Percentiles rank a stretch among this genome's conserved stretches.
Evolutionary conservation across 139 green algal genomes (phyloP).

Genomic region (Marvania coccoides): DNA sequence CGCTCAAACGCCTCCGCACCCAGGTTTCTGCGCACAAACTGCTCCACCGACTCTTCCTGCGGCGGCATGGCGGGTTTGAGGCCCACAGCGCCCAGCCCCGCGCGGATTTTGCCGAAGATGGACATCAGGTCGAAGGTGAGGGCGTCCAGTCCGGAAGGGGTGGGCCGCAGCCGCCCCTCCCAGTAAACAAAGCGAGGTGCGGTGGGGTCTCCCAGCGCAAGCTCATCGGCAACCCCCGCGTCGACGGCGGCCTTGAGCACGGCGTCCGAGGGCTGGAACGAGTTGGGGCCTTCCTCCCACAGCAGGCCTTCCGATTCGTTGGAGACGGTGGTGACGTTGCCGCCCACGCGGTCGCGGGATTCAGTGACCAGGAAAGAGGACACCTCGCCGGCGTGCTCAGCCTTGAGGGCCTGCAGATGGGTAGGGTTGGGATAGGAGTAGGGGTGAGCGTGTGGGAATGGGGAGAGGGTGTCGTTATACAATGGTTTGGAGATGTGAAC

Average conservation of each 20-base stretch:
- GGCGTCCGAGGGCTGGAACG: constrained; percentile 91
- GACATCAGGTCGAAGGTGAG: constrained; percentile 91
- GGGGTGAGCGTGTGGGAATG: background rate
- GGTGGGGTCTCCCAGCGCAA: constrained; percentile 91
- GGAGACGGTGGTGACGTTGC: constrained; percentile 89
- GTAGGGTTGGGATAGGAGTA: background rate
- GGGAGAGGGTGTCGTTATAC: no score
- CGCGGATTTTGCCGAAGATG: constrained; percentile 85
- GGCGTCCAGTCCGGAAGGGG: constrained; percentile 74
- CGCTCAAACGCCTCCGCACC: constrained; percentile 92
- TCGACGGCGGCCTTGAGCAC: constrained; percentile 91
- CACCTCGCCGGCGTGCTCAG: constrained; percentile 45
- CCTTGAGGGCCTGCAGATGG: constrained; percentile 47
- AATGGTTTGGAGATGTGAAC: background rate
- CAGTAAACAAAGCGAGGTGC: constrained; percentile 94
- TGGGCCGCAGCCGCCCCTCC: constrained; percentile 78
- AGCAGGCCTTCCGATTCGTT: constrained; percentile 67
- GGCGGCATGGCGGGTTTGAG: constrained; percentile 58
- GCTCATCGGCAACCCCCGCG: constrained; percentile 66
- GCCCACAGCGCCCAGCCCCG: constrained; percentile 87
- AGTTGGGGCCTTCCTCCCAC: constrained; percentile 99
- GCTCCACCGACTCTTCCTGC: constrained; percentile 91
- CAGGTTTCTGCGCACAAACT: constrained; percentile 94
- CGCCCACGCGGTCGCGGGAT: constrained; percentile 87
- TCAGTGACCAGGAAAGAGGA: constrained; percentile 87